phyloP scores from a whole-genome alignment of 768 basidiomycete species.

The Goffeauzyma gilvescens region DNA sequence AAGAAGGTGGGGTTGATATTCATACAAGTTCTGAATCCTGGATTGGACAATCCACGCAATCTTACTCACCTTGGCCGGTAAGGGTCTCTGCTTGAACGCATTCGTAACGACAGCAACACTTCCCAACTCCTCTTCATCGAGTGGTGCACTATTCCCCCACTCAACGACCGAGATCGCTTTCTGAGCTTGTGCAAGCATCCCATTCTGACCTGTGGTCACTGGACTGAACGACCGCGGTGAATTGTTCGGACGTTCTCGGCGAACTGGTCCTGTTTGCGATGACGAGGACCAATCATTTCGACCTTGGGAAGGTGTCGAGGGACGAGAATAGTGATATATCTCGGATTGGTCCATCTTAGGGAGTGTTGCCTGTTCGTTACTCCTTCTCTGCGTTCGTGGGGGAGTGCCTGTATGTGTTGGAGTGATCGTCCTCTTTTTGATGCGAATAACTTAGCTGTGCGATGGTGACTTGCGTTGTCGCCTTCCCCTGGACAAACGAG shows the following conservation, averaged over 20 bases:
- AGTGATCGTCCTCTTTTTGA: no score
- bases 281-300: no score
- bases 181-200: no score
- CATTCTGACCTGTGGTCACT: slow-evolving; percentile 2
- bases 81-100: slow-evolving; percentile 42
- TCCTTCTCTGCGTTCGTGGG: no score
- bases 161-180: slow-evolving; percentile 49
- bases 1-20: no score
- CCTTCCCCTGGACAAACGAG: no score
- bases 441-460: no score
- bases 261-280: no score
- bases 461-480: no score
- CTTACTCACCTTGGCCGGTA: slow-evolving; percentile 53
- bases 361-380: no score
- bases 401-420: no score
- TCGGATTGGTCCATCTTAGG: slow-evolving; percentile 5
- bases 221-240: slow-evolving; percentile 4
- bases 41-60: not conserved
- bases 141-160: slow-evolving; percentile 70
- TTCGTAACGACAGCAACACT: slow-evolving; percentile 48
- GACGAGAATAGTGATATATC: slow-evolving; percentile 2
- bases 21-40: no score
- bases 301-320: slow-evolving; percentile 1
- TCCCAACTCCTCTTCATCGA: slow-evolving; percentile 48
- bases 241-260: slow-evolving; percentile 2